Base-by-base conservation (phyloP, 805 yeast genomes). In the Starmerella floricola region DNA sequence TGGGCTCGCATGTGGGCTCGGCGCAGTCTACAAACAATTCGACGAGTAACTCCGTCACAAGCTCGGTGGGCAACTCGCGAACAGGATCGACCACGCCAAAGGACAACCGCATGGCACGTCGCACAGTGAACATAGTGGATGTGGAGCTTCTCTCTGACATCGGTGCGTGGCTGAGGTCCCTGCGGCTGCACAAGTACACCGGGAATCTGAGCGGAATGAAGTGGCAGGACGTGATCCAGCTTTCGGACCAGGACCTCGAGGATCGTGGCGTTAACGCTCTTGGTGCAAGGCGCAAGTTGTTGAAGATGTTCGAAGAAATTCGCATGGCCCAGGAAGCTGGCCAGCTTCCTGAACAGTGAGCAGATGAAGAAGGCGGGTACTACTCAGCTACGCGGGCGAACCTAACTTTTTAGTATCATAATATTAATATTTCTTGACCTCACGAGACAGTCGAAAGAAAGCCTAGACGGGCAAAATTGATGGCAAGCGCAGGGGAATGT, bases 151-250 rank as follows among this genome's bases (percentile, higher is more conserved):
- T 91, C 54, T 41, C 50, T 46, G 88, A 91, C 58, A 76, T 91
- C 37, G 94, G 96, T 2, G 79, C 80, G 8, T 91, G 98, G 98
- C 69, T 91, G 60, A 79, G 93, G 60, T 71, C 86, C 11, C 66
- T 88, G 47, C 68, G 99, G 50, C 69, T 91, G 55, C 99, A 91
- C 68, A 91, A 91, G 62, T 91, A 91, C 64, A 87, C 97, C 1
- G 86, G 78, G 28, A 80, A 81, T 45, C 68, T 91, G 49, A 74
- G 79, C 54, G 77, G 75, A 47, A 67, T 79, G 49, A 68, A 72
- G 20, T 91, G 98, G 97, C 66, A 71, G 48, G 82, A 79, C 34
- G 69, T 91, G 65, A 72, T 91, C 45, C 73, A 74, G 50, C 66
- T 82, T 50, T 67, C 67, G 46, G 95, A 88, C 58, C 71, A 63